Percentiles rank a stretch among this genome's conserved stretches.
phyloP scores from a whole-genome alignment of 1,139 yeast species.

The Spencermartinsiella ligniputridi region DNA sequence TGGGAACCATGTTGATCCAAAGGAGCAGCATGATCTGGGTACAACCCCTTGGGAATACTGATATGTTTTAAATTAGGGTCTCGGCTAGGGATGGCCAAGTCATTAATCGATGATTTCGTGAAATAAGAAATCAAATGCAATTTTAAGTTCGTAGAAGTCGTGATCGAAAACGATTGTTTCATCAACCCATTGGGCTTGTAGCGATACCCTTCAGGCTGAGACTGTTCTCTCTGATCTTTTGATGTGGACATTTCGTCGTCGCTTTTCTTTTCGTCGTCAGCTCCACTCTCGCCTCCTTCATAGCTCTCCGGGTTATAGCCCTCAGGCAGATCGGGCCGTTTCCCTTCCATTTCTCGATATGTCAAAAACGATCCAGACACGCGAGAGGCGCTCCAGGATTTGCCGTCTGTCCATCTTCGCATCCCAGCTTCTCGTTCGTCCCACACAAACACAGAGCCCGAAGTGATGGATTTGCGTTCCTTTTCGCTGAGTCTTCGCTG shows the following conservation, averaged over 20 bases:
- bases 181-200: constrained; percentile 49
- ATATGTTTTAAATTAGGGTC: constrained; percentile 37
- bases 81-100: constrained; percentile 38
- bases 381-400: constrained; percentile 65
- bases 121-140: constrained; percentile 56
- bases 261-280: background rate
- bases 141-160: constrained; percentile 48
- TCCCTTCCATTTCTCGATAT: constrained; percentile 56
- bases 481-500: constrained; percentile 55
- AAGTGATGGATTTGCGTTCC: constrained; percentile 49
- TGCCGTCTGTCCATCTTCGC: constrained; percentile 75
- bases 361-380: constrained; percentile 62
- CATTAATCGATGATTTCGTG: constrained; percentile 30
- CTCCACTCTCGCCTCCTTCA: background rate
- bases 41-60: constrained; percentile 37
- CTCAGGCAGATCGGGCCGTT: constrained; percentile 16
- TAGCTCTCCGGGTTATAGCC: background rate
- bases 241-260: background rate
- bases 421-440: constrained; percentile 66
- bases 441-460: constrained; percentile 69
- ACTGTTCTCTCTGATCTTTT: constrained; percentile 6
- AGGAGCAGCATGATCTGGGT: constrained; percentile 35
- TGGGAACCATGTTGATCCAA: background rate
- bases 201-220: constrained; percentile 30
- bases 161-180: constrained; percentile 57